phyloP scores from a whole-genome alignment of 2,329 filamentous ascomycete species.

The Huntiella omanensis region DNA sequence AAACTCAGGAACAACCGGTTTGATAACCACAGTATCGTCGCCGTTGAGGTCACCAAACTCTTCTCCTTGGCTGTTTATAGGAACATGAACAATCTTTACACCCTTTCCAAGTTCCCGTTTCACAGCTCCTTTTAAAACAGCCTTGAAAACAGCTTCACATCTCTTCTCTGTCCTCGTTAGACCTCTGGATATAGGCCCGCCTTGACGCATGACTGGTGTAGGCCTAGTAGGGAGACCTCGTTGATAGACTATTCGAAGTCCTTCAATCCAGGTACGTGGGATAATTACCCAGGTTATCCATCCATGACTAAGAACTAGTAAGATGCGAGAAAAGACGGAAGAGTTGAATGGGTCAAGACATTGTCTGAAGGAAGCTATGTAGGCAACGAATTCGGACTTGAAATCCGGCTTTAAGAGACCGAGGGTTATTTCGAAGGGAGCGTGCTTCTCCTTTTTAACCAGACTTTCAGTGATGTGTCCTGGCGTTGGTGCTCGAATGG shows the following conservation, averaged over 20 bases:
- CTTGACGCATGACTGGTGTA: not conserved
- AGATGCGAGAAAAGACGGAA: conserved; percentile 33
- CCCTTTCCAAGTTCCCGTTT: too few species aligned
- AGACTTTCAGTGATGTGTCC: not conserved
- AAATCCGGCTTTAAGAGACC: not conserved
- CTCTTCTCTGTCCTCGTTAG: not conserved
- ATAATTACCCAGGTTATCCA: not conserved
- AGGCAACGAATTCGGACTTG: not conserved
- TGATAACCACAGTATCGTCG: not conserved
- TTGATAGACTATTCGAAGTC: not conserved
- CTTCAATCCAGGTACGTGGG: not conserved
- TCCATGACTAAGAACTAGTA: not conserved
- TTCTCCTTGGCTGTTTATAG: not conserved
- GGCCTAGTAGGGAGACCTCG: not conserved
- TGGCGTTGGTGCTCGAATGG: conserved; percentile 26
- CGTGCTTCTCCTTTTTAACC: not conserved
- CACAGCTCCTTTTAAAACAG: not conserved
- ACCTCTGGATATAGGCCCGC: not conserved
- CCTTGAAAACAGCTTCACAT: not conserved
- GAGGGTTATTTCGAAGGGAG: not conserved
- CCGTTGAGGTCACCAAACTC: not conserved
- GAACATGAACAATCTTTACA: not conserved
- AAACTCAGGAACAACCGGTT: not conserved
- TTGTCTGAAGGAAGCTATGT: not conserved
- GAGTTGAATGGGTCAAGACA: conserved; percentile 23